These are phyloP conservation scores for Triticum turgidum DNA, from an alignment of 176 grass and related monocot genomes.

Conservation along the genomic window DNA sequence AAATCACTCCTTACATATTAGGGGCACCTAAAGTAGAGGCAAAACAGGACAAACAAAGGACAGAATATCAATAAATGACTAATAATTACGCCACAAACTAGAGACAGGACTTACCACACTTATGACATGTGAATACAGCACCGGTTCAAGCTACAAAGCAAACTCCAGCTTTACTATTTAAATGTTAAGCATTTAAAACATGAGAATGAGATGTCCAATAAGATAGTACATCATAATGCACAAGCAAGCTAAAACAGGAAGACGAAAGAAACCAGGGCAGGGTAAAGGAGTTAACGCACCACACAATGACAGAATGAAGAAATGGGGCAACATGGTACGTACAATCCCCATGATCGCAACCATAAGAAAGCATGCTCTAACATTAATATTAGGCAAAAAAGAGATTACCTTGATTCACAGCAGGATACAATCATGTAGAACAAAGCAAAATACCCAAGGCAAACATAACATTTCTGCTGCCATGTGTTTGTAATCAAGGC, in stretches of 20 bases:
- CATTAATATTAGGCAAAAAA: slow-evolving; percentile 34
- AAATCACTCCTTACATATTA: neutral
- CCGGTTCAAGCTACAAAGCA: neutral
- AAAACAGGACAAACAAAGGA: neutral
- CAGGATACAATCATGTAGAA: slow-evolving; percentile 32
- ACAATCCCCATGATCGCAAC: slow-evolving; percentile 4
- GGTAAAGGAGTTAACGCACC: neutral
- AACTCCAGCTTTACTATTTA: neutral
- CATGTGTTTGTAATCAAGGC: neutral
- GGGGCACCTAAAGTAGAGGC: neutral
- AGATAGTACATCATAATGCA: slow-evolving; percentile 4
- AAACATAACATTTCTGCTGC: slow-evolving; percentile 16
- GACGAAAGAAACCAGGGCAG: neutral
- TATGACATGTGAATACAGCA: neutral
- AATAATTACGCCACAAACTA: neutral
- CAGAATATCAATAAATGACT: neutral
- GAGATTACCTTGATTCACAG: slow-evolving; percentile 35
- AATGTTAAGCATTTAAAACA: neutral
- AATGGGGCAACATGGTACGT: neutral
- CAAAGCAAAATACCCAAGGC: slow-evolving; percentile 30
- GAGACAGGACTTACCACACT: neutral
- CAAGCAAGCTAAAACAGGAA: neutral
- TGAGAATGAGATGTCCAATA: neutral
- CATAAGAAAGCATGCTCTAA: slow-evolving; percentile 35
- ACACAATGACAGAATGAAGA: neutral